Evolutionary conservation across 768 basidiomycete genomes (phyloP).

Genomic region (Suillus americanus): DNA sequence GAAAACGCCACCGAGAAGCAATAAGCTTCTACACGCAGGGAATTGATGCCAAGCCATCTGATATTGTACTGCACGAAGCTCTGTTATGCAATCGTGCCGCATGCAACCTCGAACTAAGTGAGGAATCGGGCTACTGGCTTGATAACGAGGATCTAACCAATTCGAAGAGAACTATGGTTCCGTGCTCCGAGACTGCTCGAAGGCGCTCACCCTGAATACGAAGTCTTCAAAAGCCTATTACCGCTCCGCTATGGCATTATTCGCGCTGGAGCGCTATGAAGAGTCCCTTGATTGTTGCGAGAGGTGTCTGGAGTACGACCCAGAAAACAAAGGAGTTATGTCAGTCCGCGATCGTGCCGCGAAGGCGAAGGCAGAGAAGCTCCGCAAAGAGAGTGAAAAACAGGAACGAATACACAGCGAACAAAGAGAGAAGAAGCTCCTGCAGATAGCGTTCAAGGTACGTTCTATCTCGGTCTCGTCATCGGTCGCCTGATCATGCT

Average conservation of each 20-base stretch:
- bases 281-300: slow-evolving; percentile 85
- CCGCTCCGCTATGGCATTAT: slow-evolving; percentile 76
- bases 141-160: background rate
- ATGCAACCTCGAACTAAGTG: slow-evolving; percentile 87
- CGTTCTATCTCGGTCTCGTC: slow-evolving; percentile 1
- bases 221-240: slow-evolving; percentile 82
- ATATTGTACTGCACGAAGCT: slow-evolving; percentile 55
- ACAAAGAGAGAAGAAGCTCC: slow-evolving; percentile 48
- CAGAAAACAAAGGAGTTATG: slow-evolving; percentile 54
- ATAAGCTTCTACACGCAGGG: slow-evolving; percentile 89
- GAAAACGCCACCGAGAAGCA: slow-evolving; percentile 86
- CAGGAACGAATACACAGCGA: slow-evolving; percentile 49
- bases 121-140: slow-evolving; percentile 24
- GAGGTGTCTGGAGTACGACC: slow-evolving; percentile 62
- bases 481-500: slow-evolving; percentile 8
- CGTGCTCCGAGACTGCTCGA: slow-evolving; percentile 83
- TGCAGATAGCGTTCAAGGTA: slow-evolving; percentile 68
- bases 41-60: slow-evolving; percentile 78
- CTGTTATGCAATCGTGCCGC: slow-evolving; percentile 90
- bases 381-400: slow-evolving; percentile 50
- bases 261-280: slow-evolving; percentile 69
- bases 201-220: slow-evolving; percentile 60
- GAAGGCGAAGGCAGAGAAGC: slow-evolving; percentile 48
- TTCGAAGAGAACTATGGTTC: slow-evolving; percentile 81
- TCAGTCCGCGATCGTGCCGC: slow-evolving; percentile 46